These are phyloP conservation scores for Stephanodiscus triporus DNA, from an alignment of 108 stramenopile species.

Conservation along the genomic window DNA sequence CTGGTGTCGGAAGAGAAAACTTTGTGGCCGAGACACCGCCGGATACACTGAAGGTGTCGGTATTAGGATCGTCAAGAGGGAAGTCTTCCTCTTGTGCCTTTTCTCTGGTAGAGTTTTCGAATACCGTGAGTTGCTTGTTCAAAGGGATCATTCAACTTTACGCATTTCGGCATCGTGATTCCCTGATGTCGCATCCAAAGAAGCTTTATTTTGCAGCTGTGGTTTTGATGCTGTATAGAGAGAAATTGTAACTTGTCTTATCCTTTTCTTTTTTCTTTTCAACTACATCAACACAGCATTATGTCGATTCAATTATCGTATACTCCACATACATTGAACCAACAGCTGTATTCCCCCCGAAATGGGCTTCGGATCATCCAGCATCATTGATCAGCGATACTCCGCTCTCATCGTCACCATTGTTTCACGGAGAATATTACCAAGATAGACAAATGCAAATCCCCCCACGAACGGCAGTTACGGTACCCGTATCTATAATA, in stretches of 20 bases:
- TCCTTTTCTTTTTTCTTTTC: conserved; percentile 2
- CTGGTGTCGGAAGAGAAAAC: background rate
- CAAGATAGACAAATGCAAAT: conserved; percentile 27
- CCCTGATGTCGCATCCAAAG: background rate
- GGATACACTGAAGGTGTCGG: conserved; percentile 32
- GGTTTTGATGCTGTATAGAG: too few relatives aligned
- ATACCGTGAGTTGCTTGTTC: conserved; percentile 40
- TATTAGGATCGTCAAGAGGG: conserved; percentile 28
- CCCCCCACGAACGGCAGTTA: conserved; percentile 21
- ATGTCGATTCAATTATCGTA: conserved; percentile 21
- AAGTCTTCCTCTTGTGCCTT: conserved; percentile 25
- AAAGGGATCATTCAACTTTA: background rate
- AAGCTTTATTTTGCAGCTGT: too few relatives aligned
- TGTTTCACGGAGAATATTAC: conserved; percentile 17
- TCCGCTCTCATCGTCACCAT: conserved; percentile 8
- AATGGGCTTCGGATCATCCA: conserved; percentile 7
- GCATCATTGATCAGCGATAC: conserved; percentile 10
- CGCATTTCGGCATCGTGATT: background rate
- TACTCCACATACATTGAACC: conserved; percentile 48
- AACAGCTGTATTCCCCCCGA: conserved; percentile 35
- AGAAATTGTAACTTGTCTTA: background rate
- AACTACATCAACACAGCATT: conserved; percentile 26
- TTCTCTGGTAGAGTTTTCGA: conserved; percentile 44
- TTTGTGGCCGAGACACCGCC: conserved; percentile 5
- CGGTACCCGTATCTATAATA: conserved; percentile 43